Evolutionary conservation across 1,284 basidiomycete genomes (phyloP).

Genomic region (Irpex rosettiformis): DNA sequence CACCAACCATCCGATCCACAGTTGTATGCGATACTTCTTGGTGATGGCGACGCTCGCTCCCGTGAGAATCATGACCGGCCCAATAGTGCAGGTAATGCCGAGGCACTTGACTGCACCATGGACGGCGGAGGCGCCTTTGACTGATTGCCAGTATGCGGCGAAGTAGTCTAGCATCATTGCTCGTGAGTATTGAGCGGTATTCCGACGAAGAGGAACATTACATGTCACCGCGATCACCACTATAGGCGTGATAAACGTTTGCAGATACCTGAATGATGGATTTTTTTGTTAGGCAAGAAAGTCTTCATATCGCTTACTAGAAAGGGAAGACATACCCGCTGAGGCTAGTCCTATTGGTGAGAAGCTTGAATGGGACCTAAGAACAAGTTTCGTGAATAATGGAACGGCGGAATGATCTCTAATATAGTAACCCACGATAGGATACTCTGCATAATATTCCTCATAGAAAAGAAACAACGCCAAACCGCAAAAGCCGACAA

Average conservation of each 20-base stretch:
- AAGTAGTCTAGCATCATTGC: conserved; percentile 3
- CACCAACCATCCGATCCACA: conserved; percentile 27
- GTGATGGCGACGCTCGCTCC: conserved; percentile 27
- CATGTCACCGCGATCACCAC: neutral
- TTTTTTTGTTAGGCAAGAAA: neutral
- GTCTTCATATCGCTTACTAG: neutral
- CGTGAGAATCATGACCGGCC: conserved; percentile 26
- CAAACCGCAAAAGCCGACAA: conserved; percentile 29
- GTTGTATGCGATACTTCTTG: conserved; percentile 28
- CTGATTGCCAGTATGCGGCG: conserved; percentile 35
- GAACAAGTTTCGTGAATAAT: neutral
- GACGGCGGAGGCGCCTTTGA: conserved; percentile 35
- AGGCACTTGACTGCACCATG: conserved; percentile 37
- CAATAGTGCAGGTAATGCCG: conserved; percentile 29
- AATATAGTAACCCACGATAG: conserved; percentile 20
- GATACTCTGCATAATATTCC: conserved; percentile 17
- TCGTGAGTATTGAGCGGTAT: neutral
- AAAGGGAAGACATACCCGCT: conserved; percentile 8
- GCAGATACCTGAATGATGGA: neutral
- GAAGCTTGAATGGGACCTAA: conserved; percentile 10
- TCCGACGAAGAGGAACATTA: neutral
- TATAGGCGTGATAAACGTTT: conserved; percentile 2
- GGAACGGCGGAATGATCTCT: neutral
- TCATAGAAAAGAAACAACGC: conserved; percentile 24
- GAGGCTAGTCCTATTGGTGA: conserved; percentile 13